phyloP scores from a whole-genome alignment of 306 rosid species.

The Hylodesmum podocarpum region DNA sequence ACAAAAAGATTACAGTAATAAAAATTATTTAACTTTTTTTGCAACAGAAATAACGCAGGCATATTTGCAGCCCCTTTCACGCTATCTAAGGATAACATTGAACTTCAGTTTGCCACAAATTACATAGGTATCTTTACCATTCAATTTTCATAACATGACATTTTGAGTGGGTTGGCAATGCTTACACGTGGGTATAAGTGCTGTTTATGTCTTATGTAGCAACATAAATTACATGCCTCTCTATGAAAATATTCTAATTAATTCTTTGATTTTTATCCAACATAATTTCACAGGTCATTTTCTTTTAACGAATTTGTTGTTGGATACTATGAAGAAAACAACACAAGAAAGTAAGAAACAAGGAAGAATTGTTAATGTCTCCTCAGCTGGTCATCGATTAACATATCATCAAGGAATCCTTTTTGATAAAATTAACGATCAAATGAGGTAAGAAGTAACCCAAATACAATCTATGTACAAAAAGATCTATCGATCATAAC shows the following conservation, averaged over 20 bases:
- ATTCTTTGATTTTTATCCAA: too few species aligned
- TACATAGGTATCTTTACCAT: conserved; percentile 44
- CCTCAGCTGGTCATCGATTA: conserved; percentile 54
- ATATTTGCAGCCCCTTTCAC: conserved; percentile 59
- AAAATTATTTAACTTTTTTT: too few species aligned
- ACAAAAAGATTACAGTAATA: too few species aligned
- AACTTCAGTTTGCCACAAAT: conserved; percentile 80
- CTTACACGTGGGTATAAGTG: too few species aligned
- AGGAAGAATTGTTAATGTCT: conserved; percentile 68
- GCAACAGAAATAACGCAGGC: conserved; percentile 74
- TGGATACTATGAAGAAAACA: conserved; percentile 70
- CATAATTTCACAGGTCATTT: conserved; percentile 63
- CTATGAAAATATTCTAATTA: too few species aligned
- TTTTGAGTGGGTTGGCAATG: too few species aligned
- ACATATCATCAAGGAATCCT: conserved; percentile 59
- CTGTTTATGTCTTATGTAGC: too few species aligned
- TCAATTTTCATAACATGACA: background rate
- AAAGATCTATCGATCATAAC: too few species aligned
- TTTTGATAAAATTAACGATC: conserved; percentile 56
- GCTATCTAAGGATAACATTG: conserved; percentile 69
- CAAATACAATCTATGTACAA: background rate
- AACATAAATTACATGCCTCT: too few species aligned
- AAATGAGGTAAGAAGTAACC: conserved; percentile 44
- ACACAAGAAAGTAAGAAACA: conserved; percentile 45
- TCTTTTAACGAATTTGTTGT: conserved; percentile 63